A percentile compares a stretch with the other conserved stretches of the same genome.
Conservation (phyloP, 805 yeast genomes). For the Torulaspora maleeae region DNA sequence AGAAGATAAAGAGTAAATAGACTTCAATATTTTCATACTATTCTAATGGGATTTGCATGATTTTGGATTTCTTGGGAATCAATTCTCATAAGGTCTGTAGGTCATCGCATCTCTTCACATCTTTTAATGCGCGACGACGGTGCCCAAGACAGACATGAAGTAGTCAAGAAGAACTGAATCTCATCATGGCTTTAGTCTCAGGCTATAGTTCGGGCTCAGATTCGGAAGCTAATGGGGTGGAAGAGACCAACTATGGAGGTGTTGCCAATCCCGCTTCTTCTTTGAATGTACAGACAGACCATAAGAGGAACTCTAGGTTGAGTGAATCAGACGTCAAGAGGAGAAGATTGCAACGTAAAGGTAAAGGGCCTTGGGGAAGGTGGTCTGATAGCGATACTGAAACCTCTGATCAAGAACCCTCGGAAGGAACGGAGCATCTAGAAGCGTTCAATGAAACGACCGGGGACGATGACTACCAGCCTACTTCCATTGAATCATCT, state of each 20-base stretch:
- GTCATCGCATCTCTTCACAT: not conserved
- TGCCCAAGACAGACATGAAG: not conserved
- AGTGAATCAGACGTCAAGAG: constrained; percentile 19
- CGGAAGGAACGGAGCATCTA: not conserved
- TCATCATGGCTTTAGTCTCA: constrained; percentile 17
- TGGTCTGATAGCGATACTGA: constrained; percentile 26
- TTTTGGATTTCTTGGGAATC: not conserved
- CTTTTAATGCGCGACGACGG: not conserved
- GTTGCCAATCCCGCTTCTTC: too few species aligned
- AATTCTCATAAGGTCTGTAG: not conserved
- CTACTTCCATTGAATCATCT: constrained; percentile 15
- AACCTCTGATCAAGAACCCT: constrained; percentile 1
- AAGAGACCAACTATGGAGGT: not conserved
- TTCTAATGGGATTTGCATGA: not conserved
- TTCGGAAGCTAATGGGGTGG: not conserved
- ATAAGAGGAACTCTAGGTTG: constrained; percentile 8
- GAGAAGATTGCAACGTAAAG: constrained; percentile 20
- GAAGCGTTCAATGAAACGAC: not conserved
- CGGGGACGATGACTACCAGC: constrained; percentile 3
- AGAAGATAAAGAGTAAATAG: constrained; percentile 8
- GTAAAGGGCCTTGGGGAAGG: constrained; percentile 33
- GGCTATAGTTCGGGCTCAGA: constrained; percentile 23
- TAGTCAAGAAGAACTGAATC: not conserved
- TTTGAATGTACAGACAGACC: not conserved
- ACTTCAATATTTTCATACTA: not conserved